A percentile compares a stretch with the other conserved stretches of the same genome.
Conservation (phyloP, 2,329 filamentous ascomycete genomes). For the Clarireedia monteithiana region DNA sequence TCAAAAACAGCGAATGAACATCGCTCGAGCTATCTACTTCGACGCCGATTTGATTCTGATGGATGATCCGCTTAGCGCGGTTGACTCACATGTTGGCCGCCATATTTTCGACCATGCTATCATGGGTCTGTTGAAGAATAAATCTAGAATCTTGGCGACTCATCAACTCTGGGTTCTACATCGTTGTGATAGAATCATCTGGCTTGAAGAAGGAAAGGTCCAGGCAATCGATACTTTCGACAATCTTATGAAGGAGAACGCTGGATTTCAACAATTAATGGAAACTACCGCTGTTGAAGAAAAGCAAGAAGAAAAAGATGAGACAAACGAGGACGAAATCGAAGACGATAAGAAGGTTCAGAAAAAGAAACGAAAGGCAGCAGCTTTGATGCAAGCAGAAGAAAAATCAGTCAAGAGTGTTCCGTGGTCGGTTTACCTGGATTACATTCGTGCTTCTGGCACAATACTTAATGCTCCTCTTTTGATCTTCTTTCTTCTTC, state of each 20-base stretch:
- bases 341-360: conserved; percentile 37
- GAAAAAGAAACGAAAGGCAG: conserved; percentile 43
- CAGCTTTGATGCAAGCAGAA: conserved; percentile 64
- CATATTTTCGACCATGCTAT: conserved; percentile 93
- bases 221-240: conserved; percentile 83
- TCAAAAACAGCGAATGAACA: conserved; percentile 92
- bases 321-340: conserved; percentile 40
- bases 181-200: conserved; percentile 84
- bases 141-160: conserved; percentile 85
- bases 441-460: conserved; percentile 56
- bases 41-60: conserved; percentile 60
- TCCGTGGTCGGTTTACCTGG: conserved; percentile 54
- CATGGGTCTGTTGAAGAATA: conserved; percentile 76
- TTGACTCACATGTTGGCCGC: conserved; percentile 62
- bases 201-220: conserved; percentile 82
- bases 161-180: conserved; percentile 91
- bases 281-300: conserved; percentile 71
- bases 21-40: conserved; percentile 73
- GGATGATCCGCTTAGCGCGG: conserved; percentile 62
- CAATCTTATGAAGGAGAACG: conserved; percentile 72
- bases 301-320: conserved; percentile 45
- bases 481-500: conserved; percentile 45
- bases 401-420: conserved; percentile 57
- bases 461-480: conserved; percentile 48
- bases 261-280: conserved; percentile 74